Evolutionary conservation across 495 filamentous ascomycete species (phyloP).

Genomic region (Penicillium bovifimosum): DNA sequence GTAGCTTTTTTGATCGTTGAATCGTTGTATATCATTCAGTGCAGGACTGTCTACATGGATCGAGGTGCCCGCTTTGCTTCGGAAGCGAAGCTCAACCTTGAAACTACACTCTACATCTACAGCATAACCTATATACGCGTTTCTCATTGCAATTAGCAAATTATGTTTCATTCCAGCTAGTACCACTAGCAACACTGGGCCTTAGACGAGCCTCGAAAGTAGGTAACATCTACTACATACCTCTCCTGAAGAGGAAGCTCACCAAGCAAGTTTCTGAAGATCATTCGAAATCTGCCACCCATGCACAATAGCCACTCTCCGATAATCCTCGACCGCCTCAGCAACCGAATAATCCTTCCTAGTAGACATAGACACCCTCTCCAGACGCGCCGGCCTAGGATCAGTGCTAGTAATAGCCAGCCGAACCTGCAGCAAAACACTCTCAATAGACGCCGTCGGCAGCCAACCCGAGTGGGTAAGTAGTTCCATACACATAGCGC

Average conservation of each 20-base stretch:
- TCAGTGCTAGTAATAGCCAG: slow-evolving; percentile 67
- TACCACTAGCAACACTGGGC: too few relatives aligned
- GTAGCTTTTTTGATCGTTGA: too few relatives aligned
- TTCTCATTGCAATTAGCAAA: too few relatives aligned
- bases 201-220: background rate
- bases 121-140: too few relatives aligned
- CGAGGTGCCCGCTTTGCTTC: too few relatives aligned
- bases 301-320: slow-evolving; percentile 60
- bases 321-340: slow-evolving; percentile 71
- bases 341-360: slow-evolving; percentile 53
- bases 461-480: slow-evolving; percentile 82
- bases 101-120: too few relatives aligned
- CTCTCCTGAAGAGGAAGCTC: background rate
- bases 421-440: slow-evolving; percentile 74
- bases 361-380: background rate
- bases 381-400: slow-evolving; percentile 67
- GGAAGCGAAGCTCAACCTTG: too few relatives aligned
- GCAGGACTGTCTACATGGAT: too few relatives aligned
- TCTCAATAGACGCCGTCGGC: slow-evolving; percentile 67
- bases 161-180: too few relatives aligned
- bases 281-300: slow-evolving; percentile 44
- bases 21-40: too few relatives aligned
- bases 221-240: background rate
- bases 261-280: slow-evolving; percentile 21
- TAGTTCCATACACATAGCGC: slow-evolving; percentile 88